Base-by-base conservation (phyloP, 768 basidiomycete genomes). In the Tephrocybe sp. region DNA sequence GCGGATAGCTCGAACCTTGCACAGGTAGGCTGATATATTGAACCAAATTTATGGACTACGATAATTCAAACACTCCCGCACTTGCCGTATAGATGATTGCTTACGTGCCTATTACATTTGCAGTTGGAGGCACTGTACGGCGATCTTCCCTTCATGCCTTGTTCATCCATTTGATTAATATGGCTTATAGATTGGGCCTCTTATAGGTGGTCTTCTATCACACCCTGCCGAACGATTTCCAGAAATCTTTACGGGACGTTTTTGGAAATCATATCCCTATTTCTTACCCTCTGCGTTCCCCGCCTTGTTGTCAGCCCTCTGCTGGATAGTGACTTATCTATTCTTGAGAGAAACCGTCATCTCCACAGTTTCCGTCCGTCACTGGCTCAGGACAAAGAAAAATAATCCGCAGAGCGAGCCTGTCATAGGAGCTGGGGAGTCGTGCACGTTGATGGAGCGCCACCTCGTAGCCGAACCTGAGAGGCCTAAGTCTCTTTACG, bases 1-100 rank as follows among this genome's bases (percentile, higher is more conserved):
- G 87, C 87, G 1, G 87, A 90, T 56, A 67, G 78, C 0, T 82
- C 84, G 0, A 89, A 87, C 63, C 72, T 89, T 35, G 73, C 86
- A 5, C 75, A 76, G 60, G 87, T 72, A 55, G n/a, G n/a, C n/a
- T n/a, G n/a, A n/a, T n/a, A n/a, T n/a, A n/a, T n/a, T n/a, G n/a
- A n/a, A n/a, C n/a, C n/a, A n/a, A n/a, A n/a, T n/a, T n/a, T n/a
- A n/a, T n/a, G n/a, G n/a, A n/a, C n/a, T n/a, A n/a, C n/a, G n/a
- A n/a, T n/a, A n/a, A n/a, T n/a, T n/a, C n/a, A n/a, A n/a, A n/a
- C n/a, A n/a, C n/a, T n/a, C n/a, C n/a, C n/a, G n/a, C n/a, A n/a
- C n/a, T n/a, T n/a, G n/a, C n/a, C n/a, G n/a, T n/a, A 13, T 34
- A 76, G 75, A 76, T 83, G 6, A 86, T 84, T 67, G 80, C 83